Evolutionary conservation across 1,284 basidiomycete genomes (phyloP).

Genomic region (Trametes sp.): DNA sequence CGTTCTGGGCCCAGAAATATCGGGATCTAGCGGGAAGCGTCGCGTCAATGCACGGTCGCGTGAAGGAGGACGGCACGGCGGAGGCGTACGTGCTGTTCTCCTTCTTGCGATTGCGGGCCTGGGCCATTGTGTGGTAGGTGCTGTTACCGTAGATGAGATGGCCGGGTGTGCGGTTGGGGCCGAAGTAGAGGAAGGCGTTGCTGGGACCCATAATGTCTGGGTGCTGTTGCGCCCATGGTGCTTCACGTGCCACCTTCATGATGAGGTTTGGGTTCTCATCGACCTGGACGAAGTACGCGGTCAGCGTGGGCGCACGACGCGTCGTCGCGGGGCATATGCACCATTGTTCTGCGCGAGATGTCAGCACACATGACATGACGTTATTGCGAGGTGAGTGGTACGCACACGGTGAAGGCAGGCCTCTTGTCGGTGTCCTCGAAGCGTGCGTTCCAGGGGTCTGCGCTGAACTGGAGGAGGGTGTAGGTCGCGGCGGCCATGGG

Average conservation of each 20-base stretch:
- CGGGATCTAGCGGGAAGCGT: conserved; percentile 56
- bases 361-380: conserved; percentile 10
- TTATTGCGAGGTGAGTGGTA: conserved; percentile 22
- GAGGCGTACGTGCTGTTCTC: conserved; percentile 65
- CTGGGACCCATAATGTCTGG: conserved; percentile 73
- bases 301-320: conserved; percentile 6
- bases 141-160: conserved; percentile 75
- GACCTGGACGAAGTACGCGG: conserved; percentile 45
- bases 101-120: conserved; percentile 61
- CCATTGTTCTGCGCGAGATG: conserved; percentile 26
- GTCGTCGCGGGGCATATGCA: conserved; percentile 1
- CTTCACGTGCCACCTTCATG: conserved; percentile 67
- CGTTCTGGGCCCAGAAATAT: conserved; percentile 73
- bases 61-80: neutral
- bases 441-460: conserved; percentile 63
- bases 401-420: conserved; percentile 72
- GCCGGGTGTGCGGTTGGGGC: conserved; percentile 64
- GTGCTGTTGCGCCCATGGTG: conserved; percentile 68
- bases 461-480: conserved; percentile 68
- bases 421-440: conserved; percentile 70
- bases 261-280: conserved; percentile 64
- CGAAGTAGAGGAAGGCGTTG: conserved; percentile 76
- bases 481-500: conserved; percentile 51
- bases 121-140: conserved; percentile 60
- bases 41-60: neutral